Evolutionary conservation across 2,329 filamentous ascomycete genomes (phyloP).

Genomic region (Plenodomus tracheiphilus): DNA sequence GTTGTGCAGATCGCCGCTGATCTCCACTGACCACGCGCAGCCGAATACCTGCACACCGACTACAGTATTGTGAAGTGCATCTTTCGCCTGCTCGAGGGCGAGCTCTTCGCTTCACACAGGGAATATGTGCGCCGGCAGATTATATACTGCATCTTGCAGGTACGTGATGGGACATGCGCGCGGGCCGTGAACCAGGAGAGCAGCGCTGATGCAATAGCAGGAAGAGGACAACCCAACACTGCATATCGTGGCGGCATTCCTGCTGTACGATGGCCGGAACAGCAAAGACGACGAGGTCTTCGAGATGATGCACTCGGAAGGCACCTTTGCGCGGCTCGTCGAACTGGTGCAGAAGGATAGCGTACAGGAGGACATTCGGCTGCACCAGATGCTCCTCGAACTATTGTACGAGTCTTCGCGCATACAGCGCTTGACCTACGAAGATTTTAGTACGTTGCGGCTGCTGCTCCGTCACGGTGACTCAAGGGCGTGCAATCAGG

Average conservation of each 20-base stretch:
- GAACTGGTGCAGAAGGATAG: slow-evolving; percentile 73
- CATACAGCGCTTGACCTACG: slow-evolving; percentile 76
- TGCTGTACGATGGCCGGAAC: slow-evolving; percentile 82
- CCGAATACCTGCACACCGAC: slow-evolving; percentile 73
- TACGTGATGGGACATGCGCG: slow-evolving; percentile 35
- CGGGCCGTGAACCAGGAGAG: neutral
- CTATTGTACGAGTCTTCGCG: slow-evolving; percentile 96
- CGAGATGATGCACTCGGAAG: slow-evolving; percentile 83
- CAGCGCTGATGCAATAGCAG: slow-evolving; percentile 50
- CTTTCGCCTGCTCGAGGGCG: slow-evolving; percentile 74
- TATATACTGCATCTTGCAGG: slow-evolving; percentile 80
- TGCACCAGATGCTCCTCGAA: slow-evolving; percentile 83
- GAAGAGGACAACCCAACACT: slow-evolving; percentile 83
- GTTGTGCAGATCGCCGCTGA: neutral
- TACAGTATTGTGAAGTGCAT: slow-evolving; percentile 81
- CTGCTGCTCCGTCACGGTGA: neutral
- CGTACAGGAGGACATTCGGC: slow-evolving; percentile 64
- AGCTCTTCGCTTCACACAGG: slow-evolving; percentile 72
- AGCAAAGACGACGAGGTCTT: slow-evolving; percentile 78
- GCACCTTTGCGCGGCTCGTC: slow-evolving; percentile 79
- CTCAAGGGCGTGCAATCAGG: neutral
- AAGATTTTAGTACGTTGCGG: slow-evolving; percentile 71
- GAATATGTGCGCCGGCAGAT: slow-evolving; percentile 93
- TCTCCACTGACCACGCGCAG: slow-evolving; percentile 45
- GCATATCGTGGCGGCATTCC: slow-evolving; percentile 78